Conservation (phyloP, 306 rosid species). For the Malus orientalis region DNA sequence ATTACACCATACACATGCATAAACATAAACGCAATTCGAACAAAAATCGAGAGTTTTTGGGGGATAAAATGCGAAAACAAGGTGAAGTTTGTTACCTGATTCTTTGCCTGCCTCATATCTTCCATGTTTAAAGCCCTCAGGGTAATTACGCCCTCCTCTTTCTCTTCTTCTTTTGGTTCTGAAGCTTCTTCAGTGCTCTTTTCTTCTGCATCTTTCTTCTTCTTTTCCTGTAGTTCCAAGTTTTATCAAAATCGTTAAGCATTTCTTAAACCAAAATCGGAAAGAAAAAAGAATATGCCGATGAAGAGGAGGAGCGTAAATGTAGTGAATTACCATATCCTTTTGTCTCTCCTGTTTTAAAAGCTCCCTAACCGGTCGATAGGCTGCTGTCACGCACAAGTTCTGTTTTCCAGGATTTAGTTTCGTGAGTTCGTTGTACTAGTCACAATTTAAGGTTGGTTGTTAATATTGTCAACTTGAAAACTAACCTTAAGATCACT, state of each 20-base stretch:
- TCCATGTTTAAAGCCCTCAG: constrained; percentile 78
- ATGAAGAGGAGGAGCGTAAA: neutral
- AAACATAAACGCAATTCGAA: neutral
- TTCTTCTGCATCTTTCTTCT: constrained; percentile 45
- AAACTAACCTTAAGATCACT: constrained; percentile 85
- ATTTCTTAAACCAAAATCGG: neutral
- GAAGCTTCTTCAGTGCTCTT: constrained; percentile 43
- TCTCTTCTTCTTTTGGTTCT: constrained; percentile 40
- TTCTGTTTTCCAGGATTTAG: constrained; percentile 54
- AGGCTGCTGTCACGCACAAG: constrained; percentile 85
- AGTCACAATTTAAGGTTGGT: neutral
- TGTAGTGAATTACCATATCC: constrained; percentile 48
- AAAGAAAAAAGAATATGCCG: neutral
- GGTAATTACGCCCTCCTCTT: constrained; percentile 45
- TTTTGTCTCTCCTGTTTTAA: constrained; percentile 71
- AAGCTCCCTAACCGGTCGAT: constrained; percentile 87
- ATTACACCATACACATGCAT: constrained; percentile 4
- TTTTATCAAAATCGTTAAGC: constrained; percentile 1
- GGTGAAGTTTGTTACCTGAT: constrained; percentile 48
- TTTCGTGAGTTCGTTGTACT: constrained; percentile 8
- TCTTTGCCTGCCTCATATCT: constrained; percentile 91
- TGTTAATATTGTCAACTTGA: neutral
- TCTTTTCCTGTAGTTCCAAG: constrained; percentile 52
- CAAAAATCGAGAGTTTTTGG: neutral
- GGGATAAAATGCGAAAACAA: neutral